Evolutionary conservation across 805 yeast species (phyloP).

Genomic region (Naumovozyma baii): DNA sequence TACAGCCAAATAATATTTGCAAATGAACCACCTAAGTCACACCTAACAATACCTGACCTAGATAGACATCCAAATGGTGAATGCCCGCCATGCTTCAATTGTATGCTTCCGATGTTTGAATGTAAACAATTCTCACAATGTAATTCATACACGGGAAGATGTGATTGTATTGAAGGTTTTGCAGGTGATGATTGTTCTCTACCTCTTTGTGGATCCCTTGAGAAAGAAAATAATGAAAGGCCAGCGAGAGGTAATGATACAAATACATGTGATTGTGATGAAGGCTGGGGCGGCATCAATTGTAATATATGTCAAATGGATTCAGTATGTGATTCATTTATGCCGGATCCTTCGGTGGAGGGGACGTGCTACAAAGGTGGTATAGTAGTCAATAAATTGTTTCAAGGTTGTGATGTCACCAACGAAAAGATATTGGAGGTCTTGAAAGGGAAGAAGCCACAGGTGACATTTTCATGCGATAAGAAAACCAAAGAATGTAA

Average conservation of each 20-base stretch:
- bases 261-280: constrained; percentile 55
- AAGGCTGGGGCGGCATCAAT: constrained; percentile 91
- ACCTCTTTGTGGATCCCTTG: constrained; percentile 78
- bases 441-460: constrained; percentile 72
- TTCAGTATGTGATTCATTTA: constrained; percentile 68
- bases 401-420: constrained; percentile 93
- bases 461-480: constrained; percentile 86
- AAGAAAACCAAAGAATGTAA: constrained; percentile 56
- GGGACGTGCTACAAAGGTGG: constrained; percentile 91
- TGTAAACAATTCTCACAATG: constrained; percentile 89
- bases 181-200: constrained; percentile 88
- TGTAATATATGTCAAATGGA: constrained; percentile 79
- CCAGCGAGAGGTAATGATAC: constrained; percentile 50
- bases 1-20: no score
- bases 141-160: constrained; percentile 77
- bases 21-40: no score
- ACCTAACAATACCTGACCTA: neutral
- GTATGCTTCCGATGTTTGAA: constrained; percentile 81
- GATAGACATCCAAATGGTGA: constrained; percentile 26
- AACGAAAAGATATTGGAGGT: constrained; percentile 76
- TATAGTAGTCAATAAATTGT: constrained; percentile 64
- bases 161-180: constrained; percentile 87
- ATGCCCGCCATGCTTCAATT: constrained; percentile 91
- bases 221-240: constrained; percentile 37
- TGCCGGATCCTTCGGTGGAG: constrained; percentile 66